A percentile compares a stretch with the other conserved stretches of the same genome.
phyloP scores from a whole-genome alignment of 2,329 filamentous ascomycete species.

The Tolypocladium tropicale region DNA sequence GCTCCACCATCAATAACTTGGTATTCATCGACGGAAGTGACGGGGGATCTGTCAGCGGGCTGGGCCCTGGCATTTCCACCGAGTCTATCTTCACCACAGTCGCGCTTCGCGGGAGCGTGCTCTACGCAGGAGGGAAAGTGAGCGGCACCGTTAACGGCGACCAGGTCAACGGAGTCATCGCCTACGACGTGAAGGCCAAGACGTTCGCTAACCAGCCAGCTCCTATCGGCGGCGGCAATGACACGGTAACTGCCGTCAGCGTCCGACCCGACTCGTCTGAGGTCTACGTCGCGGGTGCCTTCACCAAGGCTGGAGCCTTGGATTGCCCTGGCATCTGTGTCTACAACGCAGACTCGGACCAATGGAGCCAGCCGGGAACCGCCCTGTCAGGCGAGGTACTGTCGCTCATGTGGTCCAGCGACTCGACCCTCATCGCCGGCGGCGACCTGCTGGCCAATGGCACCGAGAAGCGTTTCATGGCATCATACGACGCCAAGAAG shows the following conservation, averaged over 20 bases:
- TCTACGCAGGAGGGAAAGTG: slow-evolving; percentile 77
- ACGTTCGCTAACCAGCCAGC: slow-evolving; percentile 65
- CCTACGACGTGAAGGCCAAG: slow-evolving; percentile 62
- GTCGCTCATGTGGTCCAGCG: slow-evolving; percentile 65
- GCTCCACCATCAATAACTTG: slow-evolving; percentile 66
- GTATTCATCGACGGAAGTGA: slow-evolving; percentile 72
- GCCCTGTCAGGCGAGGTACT: slow-evolving; percentile 62
- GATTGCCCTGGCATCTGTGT: slow-evolving; percentile 75
- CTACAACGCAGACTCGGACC: slow-evolving; percentile 57
- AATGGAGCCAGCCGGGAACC: slow-evolving; percentile 74
- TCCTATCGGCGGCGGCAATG: slow-evolving; percentile 57
- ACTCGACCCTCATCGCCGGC: slow-evolving; percentile 62
- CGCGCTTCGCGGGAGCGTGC: slow-evolving; percentile 51
- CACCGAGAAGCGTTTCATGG: slow-evolving; percentile 53
- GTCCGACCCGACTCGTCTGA: slow-evolving; percentile 59
- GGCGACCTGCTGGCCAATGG: slow-evolving; percentile 64
- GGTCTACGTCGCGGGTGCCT: slow-evolving; percentile 79
- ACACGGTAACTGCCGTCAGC: slow-evolving; percentile 67
- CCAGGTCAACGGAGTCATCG: slow-evolving; percentile 61
- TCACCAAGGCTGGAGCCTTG: slow-evolving; percentile 72
- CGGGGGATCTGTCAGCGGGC: slow-evolving; percentile 54
- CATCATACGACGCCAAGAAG: slow-evolving; percentile 59
- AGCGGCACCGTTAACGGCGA: slow-evolving; percentile 57
- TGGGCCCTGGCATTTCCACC: slow-evolving; percentile 53
- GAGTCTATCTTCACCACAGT: slow-evolving; percentile 70